A percentile compares a stretch with the other conserved stretches of the same genome.
These are phyloP conservation scores for Luffa acutangula DNA, from an alignment of 306 rosid species.

Conservation along the genomic window DNA sequence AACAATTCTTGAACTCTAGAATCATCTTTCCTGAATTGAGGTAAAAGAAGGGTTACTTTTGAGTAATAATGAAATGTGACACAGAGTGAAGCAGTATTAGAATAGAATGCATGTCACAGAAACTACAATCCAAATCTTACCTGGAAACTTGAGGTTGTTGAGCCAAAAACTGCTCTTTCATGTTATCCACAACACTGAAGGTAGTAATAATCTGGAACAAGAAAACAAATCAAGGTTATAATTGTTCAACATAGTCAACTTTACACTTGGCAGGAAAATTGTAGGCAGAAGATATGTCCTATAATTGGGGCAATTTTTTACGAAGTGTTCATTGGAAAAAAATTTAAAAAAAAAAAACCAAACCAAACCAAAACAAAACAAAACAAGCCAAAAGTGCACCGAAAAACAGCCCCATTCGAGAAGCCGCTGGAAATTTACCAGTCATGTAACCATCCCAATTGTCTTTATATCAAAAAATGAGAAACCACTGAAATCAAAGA, in stretches of 20 bases:
- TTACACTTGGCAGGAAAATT: neutral
- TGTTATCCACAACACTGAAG: constrained; percentile 91
- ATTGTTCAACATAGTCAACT: neutral
- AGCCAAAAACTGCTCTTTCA: constrained; percentile 80
- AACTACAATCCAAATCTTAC: constrained; percentile 21
- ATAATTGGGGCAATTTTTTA: neutral
- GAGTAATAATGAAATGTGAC: neutral
- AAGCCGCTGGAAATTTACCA: neutral
- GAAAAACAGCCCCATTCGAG: neutral
- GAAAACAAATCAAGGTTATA: neutral
- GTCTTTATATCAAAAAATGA: neutral
- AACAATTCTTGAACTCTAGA: constrained; percentile 59
- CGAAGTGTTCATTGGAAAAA: neutral
- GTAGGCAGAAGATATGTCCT: neutral
- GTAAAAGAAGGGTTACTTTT: neutral
- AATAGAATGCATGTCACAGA: constrained; percentile 10
- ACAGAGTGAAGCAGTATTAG: neutral
- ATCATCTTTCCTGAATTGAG: constrained; percentile 64
- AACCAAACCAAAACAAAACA: too few species aligned
- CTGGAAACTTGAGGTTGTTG: constrained; percentile 51
- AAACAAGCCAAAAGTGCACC: neutral
- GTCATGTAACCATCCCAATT: neutral
- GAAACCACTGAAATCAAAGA: neutral
- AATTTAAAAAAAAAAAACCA: too few species aligned
- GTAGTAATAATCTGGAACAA: constrained; percentile 79